phyloP scores from a whole-genome alignment of 176 grass and related monocot genomes.

The Oryza meridionalis region DNA sequence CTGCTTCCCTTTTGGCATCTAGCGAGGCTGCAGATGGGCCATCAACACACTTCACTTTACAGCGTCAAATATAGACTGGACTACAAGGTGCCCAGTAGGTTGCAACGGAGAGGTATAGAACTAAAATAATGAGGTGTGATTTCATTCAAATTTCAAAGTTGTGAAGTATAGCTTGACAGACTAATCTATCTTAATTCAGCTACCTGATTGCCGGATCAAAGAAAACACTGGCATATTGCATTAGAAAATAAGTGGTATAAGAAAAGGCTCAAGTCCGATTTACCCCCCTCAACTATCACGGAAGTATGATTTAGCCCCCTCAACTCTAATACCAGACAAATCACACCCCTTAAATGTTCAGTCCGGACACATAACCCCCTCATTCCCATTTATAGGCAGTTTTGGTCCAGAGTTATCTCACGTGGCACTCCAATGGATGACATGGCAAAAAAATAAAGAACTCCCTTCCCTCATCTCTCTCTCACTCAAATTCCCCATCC shows the following conservation, averaged over 20 bases:
- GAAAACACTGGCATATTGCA: neutral
- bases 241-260: conserved; percentile 14
- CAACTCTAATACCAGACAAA: too few relatives aligned
- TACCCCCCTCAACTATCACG: too few relatives aligned
- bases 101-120: neutral
- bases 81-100: conserved; percentile 3
- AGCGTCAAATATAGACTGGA: neutral
- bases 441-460: too few relatives aligned
- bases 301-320: too few relatives aligned
- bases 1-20: neutral
- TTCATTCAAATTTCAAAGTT: conserved; percentile 24
- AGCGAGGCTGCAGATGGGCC: neutral
- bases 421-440: too few relatives aligned
- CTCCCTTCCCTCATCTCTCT: too few relatives aligned
- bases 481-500: too few relatives aligned
- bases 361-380: too few relatives aligned
- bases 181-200: conserved; percentile 16
- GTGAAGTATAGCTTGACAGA: neutral
- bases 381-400: too few relatives aligned
- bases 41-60: conserved; percentile 26
- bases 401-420: too few relatives aligned
- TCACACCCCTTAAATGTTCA: too few relatives aligned
- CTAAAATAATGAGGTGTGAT: neutral
- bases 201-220: neutral
- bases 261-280: neutral